A percentile compares a stretch with the other conserved stretches of the same genome.
These are phyloP conservation scores for Aspergillus sp. DNA, from an alignment of 2,329 filamentous ascomycete genomes.

Conservation along the genomic window DNA sequence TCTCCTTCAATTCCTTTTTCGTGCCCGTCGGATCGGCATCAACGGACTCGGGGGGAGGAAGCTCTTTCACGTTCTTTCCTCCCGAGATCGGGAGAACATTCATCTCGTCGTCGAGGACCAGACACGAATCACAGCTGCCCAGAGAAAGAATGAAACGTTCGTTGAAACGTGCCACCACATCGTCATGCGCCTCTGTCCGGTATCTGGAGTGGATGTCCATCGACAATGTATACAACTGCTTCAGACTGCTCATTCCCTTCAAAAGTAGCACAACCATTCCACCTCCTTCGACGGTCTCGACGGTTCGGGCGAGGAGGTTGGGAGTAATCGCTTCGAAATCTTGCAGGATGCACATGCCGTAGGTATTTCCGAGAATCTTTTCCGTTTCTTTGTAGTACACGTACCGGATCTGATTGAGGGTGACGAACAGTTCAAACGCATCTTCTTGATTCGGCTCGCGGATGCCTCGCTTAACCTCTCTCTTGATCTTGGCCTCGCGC, in stretches of 20 bases:
- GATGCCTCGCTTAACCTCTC: slow-evolving; percentile 92
- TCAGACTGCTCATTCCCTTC: slow-evolving; percentile 95
- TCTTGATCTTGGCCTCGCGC: slow-evolving; percentile 97
- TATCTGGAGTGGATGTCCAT: slow-evolving; percentile 99
- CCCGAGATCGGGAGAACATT: slow-evolving; percentile 97
- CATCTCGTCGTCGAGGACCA: slow-evolving; percentile 96
- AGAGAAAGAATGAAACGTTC: slow-evolving; percentile 94
- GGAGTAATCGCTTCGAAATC: slow-evolving; percentile 97
- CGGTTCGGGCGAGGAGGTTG: slow-evolving; percentile 89
- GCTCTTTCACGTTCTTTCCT: slow-evolving; percentile 79
- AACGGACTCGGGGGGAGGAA: slow-evolving; percentile 73
- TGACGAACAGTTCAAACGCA: slow-evolving; percentile 95
- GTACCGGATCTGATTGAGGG: slow-evolving; percentile 95
- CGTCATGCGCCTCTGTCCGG: slow-evolving; percentile 90
- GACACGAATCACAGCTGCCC: slow-evolving; percentile 88
- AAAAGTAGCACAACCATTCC: slow-evolving; percentile 85
- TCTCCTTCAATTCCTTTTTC: slow-evolving; percentile 71
- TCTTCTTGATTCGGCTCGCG: slow-evolving; percentile 90
- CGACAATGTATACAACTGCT: slow-evolving; percentile 91
- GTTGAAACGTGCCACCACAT: slow-evolving; percentile 95
- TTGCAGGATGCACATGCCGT: slow-evolving; percentile 96
- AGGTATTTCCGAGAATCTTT: slow-evolving; percentile 96
- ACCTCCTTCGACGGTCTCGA: slow-evolving; percentile 96
- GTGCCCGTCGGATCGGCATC: slow-evolving; percentile 69
- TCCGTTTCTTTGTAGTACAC: slow-evolving; percentile 99